phyloP scores from a whole-genome alignment of 1,284 basidiomycete species.

The Moniliella sp. region DNA sequence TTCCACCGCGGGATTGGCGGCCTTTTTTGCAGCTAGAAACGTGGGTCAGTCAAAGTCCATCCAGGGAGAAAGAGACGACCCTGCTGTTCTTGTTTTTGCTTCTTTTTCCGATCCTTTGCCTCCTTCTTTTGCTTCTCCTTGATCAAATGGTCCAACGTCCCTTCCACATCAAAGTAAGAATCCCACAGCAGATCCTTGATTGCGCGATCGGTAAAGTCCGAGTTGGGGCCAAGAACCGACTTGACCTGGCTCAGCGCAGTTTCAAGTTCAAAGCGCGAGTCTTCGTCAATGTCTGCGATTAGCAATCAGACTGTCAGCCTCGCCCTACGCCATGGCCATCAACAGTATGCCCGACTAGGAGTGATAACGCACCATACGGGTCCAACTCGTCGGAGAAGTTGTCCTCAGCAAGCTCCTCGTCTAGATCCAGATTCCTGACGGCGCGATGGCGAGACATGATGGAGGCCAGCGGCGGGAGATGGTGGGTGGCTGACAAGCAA shows the following conservation, averaged over 20 bases:
- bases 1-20: too few species aligned
- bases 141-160: slow-evolving; percentile 49
- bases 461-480: too few species aligned
- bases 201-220: slow-evolving; percentile 20
- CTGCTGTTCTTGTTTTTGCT: too few species aligned
- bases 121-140: slow-evolving; percentile 14
- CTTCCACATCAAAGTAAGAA: slow-evolving; percentile 62
- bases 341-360: neutral
- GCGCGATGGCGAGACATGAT: slow-evolving; percentile 49
- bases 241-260: slow-evolving; percentile 11
- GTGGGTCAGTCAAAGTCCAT: too few species aligned
- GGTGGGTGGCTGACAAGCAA: too few species aligned
- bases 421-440: slow-evolving; percentile 65
- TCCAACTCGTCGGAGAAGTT: slow-evolving; percentile 42
- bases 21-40: too few species aligned
- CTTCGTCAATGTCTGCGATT: slow-evolving; percentile 15
- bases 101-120: slow-evolving; percentile 13
- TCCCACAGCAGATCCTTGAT: slow-evolving; percentile 73
- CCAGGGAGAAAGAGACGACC: too few species aligned
- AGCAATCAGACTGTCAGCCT: too few species aligned
- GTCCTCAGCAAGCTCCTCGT: slow-evolving; percentile 48
- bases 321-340: too few species aligned
- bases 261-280: slow-evolving; percentile 17
- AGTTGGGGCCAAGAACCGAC: slow-evolving; percentile 15
- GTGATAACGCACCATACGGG: slow-evolving; percentile 9